phyloP scores from a whole-genome alignment of 768 basidiomycete species.

The Tephrocybe sp. region DNA sequence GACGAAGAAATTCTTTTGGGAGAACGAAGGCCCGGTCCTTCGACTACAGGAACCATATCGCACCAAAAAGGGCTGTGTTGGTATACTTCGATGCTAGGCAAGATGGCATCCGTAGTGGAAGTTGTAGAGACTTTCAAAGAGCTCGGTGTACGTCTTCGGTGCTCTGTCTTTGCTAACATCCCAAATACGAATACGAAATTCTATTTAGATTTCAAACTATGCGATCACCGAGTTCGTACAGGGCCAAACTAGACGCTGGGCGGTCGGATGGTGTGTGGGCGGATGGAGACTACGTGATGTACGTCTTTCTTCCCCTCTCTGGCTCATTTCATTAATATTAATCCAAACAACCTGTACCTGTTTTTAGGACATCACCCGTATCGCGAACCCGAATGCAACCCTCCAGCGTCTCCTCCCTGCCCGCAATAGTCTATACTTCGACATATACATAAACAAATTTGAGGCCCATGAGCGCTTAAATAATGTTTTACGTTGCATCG shows the following conservation, averaged over 20 bases:
- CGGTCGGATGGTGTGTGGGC: constrained; percentile 80
- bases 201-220: constrained; percentile 76
- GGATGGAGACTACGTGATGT: constrained; percentile 75
- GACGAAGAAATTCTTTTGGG: not conserved
- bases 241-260: constrained; percentile 91
- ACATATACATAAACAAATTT: constrained; percentile 20
- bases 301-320: constrained; percentile 25
- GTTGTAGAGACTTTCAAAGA: constrained; percentile 55
- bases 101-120: constrained; percentile 66
- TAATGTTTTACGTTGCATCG: constrained; percentile 1
- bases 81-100: constrained; percentile 94
- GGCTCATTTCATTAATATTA: not conserved
- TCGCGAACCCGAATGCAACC: constrained; percentile 33
- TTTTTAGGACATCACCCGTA: constrained; percentile 30
- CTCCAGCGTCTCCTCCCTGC: constrained; percentile 54
- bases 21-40: not conserved
- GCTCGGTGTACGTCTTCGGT: constrained; percentile 24
- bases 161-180: not conserved
- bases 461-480: constrained; percentile 29
- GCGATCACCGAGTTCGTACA: constrained; percentile 81
- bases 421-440: constrained; percentile 53
- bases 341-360: too few relatives aligned
- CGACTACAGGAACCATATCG: not conserved
- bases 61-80: constrained; percentile 45
- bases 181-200: not conserved